Conservation (phyloP, 495 filamentous ascomycete genomes). For the Haplographium delicatum region DNA sequence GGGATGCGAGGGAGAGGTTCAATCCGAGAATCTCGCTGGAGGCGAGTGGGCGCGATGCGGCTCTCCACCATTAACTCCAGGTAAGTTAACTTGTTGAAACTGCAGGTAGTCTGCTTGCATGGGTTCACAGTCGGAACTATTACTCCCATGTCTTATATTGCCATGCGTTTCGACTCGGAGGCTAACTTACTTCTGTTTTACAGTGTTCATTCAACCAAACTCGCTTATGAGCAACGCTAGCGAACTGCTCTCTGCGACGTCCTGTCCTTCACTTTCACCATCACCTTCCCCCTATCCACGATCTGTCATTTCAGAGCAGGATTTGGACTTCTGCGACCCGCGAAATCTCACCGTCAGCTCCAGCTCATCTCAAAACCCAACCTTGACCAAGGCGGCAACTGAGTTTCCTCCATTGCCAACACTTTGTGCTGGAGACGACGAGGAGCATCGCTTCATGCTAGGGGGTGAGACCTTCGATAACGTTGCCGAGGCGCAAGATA, state of each 20-base stretch:
- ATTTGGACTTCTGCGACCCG: conserved; percentile 87
- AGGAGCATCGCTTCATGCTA: conserved; percentile 69
- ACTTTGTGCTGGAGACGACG: conserved; percentile 65
- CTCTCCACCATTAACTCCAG: conserved; percentile 89
- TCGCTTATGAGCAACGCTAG: conserved; percentile 58
- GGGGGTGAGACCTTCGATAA: conserved; percentile 49
- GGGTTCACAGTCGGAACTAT: too few relatives aligned
- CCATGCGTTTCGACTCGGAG: too few relatives aligned
- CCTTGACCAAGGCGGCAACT: conserved; percentile 35
- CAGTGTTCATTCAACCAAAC: conserved; percentile 78
- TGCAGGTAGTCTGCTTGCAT: not conserved
- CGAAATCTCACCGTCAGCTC: conserved; percentile 81
- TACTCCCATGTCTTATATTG: too few relatives aligned
- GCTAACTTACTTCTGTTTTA: conserved; percentile 14
- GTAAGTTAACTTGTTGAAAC: conserved; percentile 52
- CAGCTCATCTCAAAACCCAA: conserved; percentile 41
- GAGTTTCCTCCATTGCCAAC: conserved; percentile 62
- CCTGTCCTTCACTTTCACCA: conserved; percentile 83
- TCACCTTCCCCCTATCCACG: conserved; percentile 76
- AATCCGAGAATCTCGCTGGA: conserved; percentile 69
- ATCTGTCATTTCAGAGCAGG: conserved; percentile 60
- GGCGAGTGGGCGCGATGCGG: conserved; percentile 70
- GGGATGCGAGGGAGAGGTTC: conserved; percentile 67
- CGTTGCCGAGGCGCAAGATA: conserved; percentile 48
- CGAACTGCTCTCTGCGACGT: conserved; percentile 64